Base-by-base conservation (phyloP, 768 basidiomycete genomes). In the Amyloporia xantha region DNA sequence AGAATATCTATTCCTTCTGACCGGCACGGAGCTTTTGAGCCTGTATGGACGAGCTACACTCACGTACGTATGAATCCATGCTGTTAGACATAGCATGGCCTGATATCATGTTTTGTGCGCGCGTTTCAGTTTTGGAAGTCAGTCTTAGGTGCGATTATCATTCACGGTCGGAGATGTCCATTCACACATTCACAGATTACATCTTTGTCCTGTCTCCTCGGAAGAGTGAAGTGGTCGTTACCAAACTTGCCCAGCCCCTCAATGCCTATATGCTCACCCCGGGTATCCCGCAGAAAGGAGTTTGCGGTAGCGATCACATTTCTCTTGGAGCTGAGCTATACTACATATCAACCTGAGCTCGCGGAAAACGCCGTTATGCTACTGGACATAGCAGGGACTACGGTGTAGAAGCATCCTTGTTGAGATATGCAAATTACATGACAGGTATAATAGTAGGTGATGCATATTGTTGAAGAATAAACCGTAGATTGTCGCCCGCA, bases 291-390 rank as follows among this genome's bases (percentile, higher is more conserved):
- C 72, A 79, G 59, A 77, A 77, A 54, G 80, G 78, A 12, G 69
- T 95, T 40, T 87, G 84, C 58, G 88, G 87, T 9, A 89, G 86
- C 57, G 95, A 97, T 66, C 95, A 96, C 61, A 72, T 91, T 49
- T 84, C 86, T 2, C 71, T 98, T 11, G 81, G 78, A 26, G 80
- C 78, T 2, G 84, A 90, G 54, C 62, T 93, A 10, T 58, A 48
- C 44, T 69, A 62, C n/a, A 62, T 45, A 48, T 3, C 25, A 37
- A 2, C 20, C 23, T 25, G 41, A 48, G 27, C n/a, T n/a, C n/a
- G n/a, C n/a, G n/a, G n/a, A n/a, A n/a, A n/a, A n/a, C n/a, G n/a
- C n/a, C n/a, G n/a, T n/a, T n/a, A n/a, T n/a, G n/a, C n/a, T n/a
- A n/a, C n/a, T n/a, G n/a, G n/a, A n/a, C n/a, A n/a, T n/a, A n/a